Conservation (phyloP, 1,139 yeast genomes). For the Sugiyamaella japonica region DNA sequence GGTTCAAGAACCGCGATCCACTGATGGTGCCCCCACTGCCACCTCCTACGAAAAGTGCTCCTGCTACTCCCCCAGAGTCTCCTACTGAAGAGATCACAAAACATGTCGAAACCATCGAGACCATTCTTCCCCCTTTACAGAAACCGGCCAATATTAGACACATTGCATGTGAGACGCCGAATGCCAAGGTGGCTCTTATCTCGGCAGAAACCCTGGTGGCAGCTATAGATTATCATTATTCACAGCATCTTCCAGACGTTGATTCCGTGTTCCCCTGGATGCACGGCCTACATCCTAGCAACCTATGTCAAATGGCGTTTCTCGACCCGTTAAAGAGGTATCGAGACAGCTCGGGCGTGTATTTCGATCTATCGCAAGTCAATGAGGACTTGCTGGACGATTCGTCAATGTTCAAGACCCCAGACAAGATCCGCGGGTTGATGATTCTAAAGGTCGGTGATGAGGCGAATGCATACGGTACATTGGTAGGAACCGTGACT, state of each 20-base stretch:
- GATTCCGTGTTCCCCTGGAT: constrained; percentile 84
- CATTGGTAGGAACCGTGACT: constrained; percentile 63
- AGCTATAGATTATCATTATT: constrained; percentile 37
- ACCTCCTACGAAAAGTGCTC: constrained; percentile 8
- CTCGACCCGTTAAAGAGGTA: constrained; percentile 34
- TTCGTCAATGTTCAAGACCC: constrained; percentile 23
- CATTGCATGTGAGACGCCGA: constrained; percentile 5
- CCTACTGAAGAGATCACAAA: constrained; percentile 3
- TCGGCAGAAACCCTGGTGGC: constrained; percentile 34
- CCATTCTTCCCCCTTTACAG: constrained; percentile 5
- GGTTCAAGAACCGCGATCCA: constrained; percentile 2
- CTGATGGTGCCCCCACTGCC: not conserved
- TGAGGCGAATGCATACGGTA: constrained; percentile 42
- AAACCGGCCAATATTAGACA: constrained; percentile 5
- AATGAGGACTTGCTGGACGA: constrained; percentile 17
- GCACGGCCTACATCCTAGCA: constrained; percentile 57
- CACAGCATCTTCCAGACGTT: constrained; percentile 64
- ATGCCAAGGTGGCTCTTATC: constrained; percentile 19
- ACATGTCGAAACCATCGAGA: not conserved
- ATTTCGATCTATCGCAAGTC: constrained; percentile 18
- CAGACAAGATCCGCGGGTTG: constrained; percentile 35
- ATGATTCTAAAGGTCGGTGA: constrained; percentile 44
- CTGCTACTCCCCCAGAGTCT: constrained; percentile 14
- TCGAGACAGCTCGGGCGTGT: constrained; percentile 23
- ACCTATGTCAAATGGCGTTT: constrained; percentile 38